phyloP scores from a whole-genome alignment of 345 rosid genomes.

The Brassica nigra region DNA sequence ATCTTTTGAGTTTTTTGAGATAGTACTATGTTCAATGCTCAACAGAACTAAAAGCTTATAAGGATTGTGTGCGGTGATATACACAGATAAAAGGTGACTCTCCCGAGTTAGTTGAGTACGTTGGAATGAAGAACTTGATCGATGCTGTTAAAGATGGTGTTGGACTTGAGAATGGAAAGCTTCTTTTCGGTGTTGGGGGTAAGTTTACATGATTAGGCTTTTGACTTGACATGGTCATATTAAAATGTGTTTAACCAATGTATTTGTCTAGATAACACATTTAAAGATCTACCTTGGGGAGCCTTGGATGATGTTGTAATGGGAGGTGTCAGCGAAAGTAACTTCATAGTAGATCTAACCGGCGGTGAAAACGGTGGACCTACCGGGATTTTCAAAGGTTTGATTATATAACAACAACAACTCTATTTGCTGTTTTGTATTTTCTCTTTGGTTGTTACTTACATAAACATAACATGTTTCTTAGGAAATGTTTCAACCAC shows the following conservation, averaged over 20 bases:
- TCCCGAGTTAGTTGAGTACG: slow-evolving; percentile 85
- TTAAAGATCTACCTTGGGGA: slow-evolving; percentile 91
- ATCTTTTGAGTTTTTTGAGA: too few species aligned
- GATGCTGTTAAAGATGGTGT: slow-evolving; percentile 71
- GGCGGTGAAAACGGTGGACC: slow-evolving; percentile 81
- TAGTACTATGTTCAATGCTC: background rate
- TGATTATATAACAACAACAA: slow-evolving; percentile 4
- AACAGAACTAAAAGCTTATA: background rate
- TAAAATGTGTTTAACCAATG: too few species aligned
- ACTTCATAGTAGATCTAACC: slow-evolving; percentile 58
- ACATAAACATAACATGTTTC: slow-evolving; percentile 1
- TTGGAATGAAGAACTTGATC: slow-evolving; percentile 88
- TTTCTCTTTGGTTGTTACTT: background rate
- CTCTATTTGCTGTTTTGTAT: background rate
- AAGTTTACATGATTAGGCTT: too few species aligned
- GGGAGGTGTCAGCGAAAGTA: slow-evolving; percentile 96
- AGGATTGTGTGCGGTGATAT: slow-evolving; percentile 26
- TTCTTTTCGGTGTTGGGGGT: slow-evolving; percentile 80
- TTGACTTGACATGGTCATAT: too few species aligned
- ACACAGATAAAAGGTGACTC: slow-evolving; percentile 90
- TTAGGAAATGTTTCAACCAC: slow-evolving; percentile 87
- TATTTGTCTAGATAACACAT: slow-evolving; percentile 61
- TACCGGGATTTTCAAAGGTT: slow-evolving; percentile 79
- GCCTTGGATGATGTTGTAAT: slow-evolving; percentile 96
- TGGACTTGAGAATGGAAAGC: slow-evolving; percentile 73